Evolutionary conservation across 176 grass and related monocot species (phyloP), one percentile per base, ranked within the genome.

Genomic region (Guadua angustifolia): DNA sequence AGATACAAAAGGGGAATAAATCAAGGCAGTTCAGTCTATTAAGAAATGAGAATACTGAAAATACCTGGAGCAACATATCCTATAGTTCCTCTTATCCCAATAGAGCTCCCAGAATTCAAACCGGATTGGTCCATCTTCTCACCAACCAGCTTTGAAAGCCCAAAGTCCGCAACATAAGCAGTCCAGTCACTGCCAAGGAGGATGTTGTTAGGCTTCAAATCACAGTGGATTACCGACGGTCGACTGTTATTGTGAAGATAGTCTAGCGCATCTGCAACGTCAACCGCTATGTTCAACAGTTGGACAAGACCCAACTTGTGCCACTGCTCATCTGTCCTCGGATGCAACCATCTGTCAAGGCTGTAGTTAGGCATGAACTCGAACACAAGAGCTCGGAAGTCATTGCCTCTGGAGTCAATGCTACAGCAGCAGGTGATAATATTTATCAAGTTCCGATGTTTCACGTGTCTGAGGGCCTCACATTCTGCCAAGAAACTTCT

Each of bases 311-410:
- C 87, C 16, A 89, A 86, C 45, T 36, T 89, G 47, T 66, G 63
- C 39, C 1, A 39, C 45, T 68, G 19, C 35, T 39, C 83, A 71
- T 84, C 49, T 44, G 21, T 39, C 79, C 38, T 45, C 62, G 46
- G 68, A 78, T 90, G 85, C 58, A 95, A 18, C 90, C 90, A 95
- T 55, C 70, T 87, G 57, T 93, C 79, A 0, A 95, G 64, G 62
- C 85, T 92, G 64, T 82, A 84, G 45, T 78, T 88, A 9, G 88
- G 89, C 79, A 87, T 89, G 52, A 86, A 94, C 35, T 88, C 63
- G 2, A 94, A 91, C 3, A 94, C 89, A 44, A 94, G 81, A 77
- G 92, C 86, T 53, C 17, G 87, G 71, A 92, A 92, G 47, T 90
- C 90, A 25, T 77, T 81, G 11, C 83, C 88, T 78, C 52, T 78